Conservation (phyloP, 2,329 filamentous ascomycete genomes). For the Pseudocercospora macadamiae region DNA sequence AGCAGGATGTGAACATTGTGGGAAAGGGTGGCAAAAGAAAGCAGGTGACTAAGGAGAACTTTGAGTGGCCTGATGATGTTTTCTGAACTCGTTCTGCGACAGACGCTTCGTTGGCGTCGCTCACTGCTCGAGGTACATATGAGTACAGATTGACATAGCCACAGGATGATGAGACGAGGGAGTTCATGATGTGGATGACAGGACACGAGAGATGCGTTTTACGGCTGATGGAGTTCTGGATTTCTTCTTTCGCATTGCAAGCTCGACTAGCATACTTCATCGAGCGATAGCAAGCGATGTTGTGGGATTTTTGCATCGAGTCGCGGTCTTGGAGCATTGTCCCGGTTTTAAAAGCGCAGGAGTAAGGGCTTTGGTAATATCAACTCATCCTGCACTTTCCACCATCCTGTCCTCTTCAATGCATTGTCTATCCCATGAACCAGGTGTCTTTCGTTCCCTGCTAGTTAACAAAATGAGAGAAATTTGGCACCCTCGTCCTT, state of each 20-base stretch:
- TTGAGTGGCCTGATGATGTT: constrained; percentile 21
- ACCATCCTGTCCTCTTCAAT: too few species aligned
- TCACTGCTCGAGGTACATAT: background rate
- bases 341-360: background rate
- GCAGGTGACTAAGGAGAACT: constrained; percentile 9
- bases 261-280: background rate
- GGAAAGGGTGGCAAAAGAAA: constrained; percentile 7
- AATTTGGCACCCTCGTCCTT: too few species aligned
- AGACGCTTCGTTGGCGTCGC: background rate
- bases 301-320: too few species aligned
- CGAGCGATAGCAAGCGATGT: background rate
- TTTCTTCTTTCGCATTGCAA: background rate
- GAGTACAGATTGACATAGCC: background rate
- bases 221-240: background rate
- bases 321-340: background rate
- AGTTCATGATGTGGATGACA: constrained; percentile 2
- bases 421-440: too few species aligned
- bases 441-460: too few species aligned
- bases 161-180: background rate
- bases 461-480: too few species aligned
- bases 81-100: constrained; percentile 10
- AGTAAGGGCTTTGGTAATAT: background rate
- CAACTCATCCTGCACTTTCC: too few species aligned
- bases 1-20: constrained; percentile 9
- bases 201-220: background rate